These are phyloP conservation scores for Triadica sebifera DNA, from an alignment of 345 rosid genomes.

Conservation along the genomic window DNA sequence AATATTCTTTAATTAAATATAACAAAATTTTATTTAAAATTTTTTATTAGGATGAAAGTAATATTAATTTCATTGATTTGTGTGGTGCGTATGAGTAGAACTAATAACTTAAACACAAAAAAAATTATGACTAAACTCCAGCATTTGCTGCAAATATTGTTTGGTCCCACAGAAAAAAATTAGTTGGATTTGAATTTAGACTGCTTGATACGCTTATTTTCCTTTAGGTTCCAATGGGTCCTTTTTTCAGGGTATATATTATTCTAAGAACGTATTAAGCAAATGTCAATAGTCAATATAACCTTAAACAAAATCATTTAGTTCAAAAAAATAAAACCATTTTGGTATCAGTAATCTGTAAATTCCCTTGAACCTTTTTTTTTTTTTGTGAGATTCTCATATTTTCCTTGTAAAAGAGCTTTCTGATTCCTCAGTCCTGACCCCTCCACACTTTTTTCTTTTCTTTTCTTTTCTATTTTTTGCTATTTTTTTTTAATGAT, in stretches of 20 bases:
- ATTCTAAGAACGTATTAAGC: not conserved
- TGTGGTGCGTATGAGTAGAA: not conserved
- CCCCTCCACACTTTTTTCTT: slow-evolving; percentile 17
- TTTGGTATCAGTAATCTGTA: slow-evolving; percentile 12
- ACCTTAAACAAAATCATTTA: not conserved
- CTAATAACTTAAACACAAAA: too few species aligned
- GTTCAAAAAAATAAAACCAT: not conserved
- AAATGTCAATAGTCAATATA: not conserved
- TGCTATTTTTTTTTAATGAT: not conserved
- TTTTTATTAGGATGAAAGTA: too few species aligned
- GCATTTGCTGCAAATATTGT: too few species aligned
- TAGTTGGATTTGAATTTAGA: not conserved
- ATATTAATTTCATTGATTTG: too few species aligned
- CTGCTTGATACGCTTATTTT: slow-evolving; percentile 13
- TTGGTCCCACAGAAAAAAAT: not conserved
- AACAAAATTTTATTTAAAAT: too few species aligned
- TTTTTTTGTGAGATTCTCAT: slow-evolving; percentile 34
- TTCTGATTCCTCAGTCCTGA: slow-evolving; percentile 9
- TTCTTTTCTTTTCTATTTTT: too few species aligned
- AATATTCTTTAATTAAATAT: too few species aligned
- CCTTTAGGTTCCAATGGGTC: too few species aligned
- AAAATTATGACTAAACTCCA: too few species aligned
- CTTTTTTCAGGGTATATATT: too few species aligned
- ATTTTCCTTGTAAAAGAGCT: slow-evolving; percentile 33
- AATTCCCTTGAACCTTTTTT: slow-evolving; percentile 9